Base-by-base conservation (phyloP, 208 protist species). In the Lotmaria passim region DNA sequence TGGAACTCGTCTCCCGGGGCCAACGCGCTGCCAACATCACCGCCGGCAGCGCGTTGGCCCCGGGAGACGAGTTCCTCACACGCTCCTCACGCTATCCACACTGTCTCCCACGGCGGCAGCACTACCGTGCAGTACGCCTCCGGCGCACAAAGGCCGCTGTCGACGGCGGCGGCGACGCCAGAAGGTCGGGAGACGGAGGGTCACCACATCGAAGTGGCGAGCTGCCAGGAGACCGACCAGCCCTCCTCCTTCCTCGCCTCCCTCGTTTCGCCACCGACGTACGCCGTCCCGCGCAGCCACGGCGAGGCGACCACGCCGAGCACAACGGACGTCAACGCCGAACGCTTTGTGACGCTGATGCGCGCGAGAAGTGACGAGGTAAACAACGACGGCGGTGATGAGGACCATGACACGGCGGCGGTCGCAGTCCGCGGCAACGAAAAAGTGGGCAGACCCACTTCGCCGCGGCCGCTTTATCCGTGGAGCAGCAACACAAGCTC, bases 401-500 rank as follows among this genome's bases (percentile, higher is more conserved):
- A 10, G 15, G 19, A 30, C 19, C 26, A 43, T n/a, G n/a, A n/a
- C n/a, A n/a, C n/a, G n/a, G n/a, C n/a, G 50, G 15, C 4, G 21
- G 50, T 0, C 12, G 26, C 28, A 31, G 3, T 4, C 30, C 19
- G 19, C 14, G 15, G 8, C 19, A n/a, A 3, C 38, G 10, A 33
- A 7, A 44, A 47, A 3, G 38, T 14, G 23, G 24, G 39, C 7
- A 15, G 6, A 15, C 26, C 14, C 14, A 26, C 31, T 7, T 24
- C 60, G 23, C 31, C 60, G 34, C 46, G 60, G 21, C 60, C 46
- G 12, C 46, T 66, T 15, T 46, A 56, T 34, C 60, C 60, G 34
- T 53, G 60, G 60, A 56, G 46, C 33, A 24, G 14, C 30, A 46
- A 66, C 2, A 44, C 2, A 6, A 12, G 6, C n/a, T 11, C 4